These are phyloP conservation scores for Aspergillus sparsus DNA, from an alignment of 495 filamentous ascomycete species.

Conservation along the genomic window DNA sequence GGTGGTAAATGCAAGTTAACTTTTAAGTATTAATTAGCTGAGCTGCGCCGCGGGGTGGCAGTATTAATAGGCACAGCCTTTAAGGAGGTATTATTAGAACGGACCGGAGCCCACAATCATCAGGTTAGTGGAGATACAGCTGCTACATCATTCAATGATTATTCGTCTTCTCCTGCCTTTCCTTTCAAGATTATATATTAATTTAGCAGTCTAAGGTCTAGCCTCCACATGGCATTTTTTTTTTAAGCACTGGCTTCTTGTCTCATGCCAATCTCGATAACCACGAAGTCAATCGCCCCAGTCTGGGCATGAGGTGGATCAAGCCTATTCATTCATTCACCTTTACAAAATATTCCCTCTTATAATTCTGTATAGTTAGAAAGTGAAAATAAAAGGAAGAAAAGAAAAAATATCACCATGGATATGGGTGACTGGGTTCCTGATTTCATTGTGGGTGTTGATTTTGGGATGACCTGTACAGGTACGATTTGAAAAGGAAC, in stretches of 20 bases:
- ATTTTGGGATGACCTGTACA: constrained; percentile 5
- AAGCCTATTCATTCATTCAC: not conserved
- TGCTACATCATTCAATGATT: too few species aligned
- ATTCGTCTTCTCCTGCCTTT: too few species aligned
- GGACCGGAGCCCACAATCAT: too few species aligned
- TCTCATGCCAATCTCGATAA: not conserved
- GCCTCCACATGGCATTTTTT: not conserved
- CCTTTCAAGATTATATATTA: too few species aligned
- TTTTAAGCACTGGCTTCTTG: not conserved
- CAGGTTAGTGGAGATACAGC: too few species aligned
- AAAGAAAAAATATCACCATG: not conserved
- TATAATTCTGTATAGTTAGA: not conserved
- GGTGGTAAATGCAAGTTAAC: too few species aligned
- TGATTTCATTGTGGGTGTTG: constrained; percentile 3
- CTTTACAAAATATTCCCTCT: not conserved
- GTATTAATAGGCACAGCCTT: too few species aligned
- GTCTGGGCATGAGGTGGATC: too few species aligned
- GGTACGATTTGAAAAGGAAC: not conserved
- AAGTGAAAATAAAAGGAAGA: not conserved
- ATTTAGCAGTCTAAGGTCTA: not conserved
- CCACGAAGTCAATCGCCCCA: not conserved
- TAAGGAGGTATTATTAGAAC: too few species aligned
- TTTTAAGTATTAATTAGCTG: too few species aligned
- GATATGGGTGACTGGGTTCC: not conserved
- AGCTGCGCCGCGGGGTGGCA: too few species aligned